Evolutionary conservation across 2,329 filamentous ascomycete species (phyloP).

Genomic region (Monilinia aucupariae): DNA sequence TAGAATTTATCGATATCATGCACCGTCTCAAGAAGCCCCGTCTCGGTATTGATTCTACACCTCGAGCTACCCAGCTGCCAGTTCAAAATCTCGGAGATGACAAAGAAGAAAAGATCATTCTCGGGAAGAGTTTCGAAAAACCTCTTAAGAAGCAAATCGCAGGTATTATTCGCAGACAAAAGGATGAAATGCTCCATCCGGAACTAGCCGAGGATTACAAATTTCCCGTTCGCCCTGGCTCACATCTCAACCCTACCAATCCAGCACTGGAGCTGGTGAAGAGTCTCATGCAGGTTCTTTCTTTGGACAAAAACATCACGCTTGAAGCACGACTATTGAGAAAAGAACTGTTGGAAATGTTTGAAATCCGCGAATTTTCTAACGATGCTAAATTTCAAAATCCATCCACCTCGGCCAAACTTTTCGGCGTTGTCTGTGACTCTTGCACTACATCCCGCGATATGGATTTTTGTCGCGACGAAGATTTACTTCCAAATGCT

Average conservation of each 20-base stretch:
- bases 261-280: conserved; percentile 89
- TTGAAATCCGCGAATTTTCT: conserved; percentile 92
- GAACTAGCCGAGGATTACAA: conserved; percentile 81
- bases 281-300: conserved; percentile 84
- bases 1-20: conserved; percentile 95
- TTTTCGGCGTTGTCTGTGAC: conserved; percentile 76
- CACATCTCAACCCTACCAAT: conserved; percentile 58
- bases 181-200: conserved; percentile 81
- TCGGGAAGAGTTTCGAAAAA: conserved; percentile 80
- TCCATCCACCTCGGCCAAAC: conserved; percentile 67
- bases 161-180: conserved; percentile 75
- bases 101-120: conserved; percentile 56
- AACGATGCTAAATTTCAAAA: conserved; percentile 83
- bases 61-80: conserved; percentile 53
- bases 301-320: conserved; percentile 82
- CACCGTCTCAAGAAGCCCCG: conserved; percentile 71
- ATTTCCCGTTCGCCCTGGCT: conserved; percentile 76
- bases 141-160: conserved; percentile 85
- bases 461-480: conserved; percentile 86
- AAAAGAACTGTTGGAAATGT: conserved; percentile 81
- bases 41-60: conserved; percentile 43
- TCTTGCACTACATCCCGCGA: conserved; percentile 87
- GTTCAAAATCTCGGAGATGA: conserved; percentile 51
- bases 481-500: conserved; percentile 61
- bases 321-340: conserved; percentile 83